phyloP scores from a whole-genome alignment of 495 filamentous ascomycete species.

The Penicillium canescens region DNA sequence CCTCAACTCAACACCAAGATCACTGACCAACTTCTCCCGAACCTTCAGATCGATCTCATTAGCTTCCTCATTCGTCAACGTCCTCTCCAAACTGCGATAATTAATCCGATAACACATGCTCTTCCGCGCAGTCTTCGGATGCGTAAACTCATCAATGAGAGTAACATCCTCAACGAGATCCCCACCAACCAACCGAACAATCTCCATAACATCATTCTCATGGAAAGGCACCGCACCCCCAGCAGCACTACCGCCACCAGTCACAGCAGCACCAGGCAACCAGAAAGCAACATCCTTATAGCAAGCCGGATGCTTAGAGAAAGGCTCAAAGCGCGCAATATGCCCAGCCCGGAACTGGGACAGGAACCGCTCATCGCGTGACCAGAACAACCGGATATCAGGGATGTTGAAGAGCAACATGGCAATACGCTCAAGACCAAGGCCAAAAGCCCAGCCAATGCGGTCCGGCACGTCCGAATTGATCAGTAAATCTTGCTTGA shows the following conservation, averaged over 20 bases:
- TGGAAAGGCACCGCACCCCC: constrained; percentile 64
- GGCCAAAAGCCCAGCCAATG: constrained; percentile 93
- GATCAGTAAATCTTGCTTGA: constrained; percentile 74
- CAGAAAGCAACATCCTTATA: constrained; percentile 95
- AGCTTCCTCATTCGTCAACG: constrained; percentile 75
- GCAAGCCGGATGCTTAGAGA: constrained; percentile 85
- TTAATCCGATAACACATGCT: constrained; percentile 92
- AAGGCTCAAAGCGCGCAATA: constrained; percentile 74
- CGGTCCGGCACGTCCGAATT: constrained; percentile 74
- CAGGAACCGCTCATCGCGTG: constrained; percentile 76
- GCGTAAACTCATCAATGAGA: constrained; percentile 79
- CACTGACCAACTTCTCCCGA: constrained; percentile 57
- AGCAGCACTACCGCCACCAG: constrained; percentile 46
- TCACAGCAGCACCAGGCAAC: constrained; percentile 57
- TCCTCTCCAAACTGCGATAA: constrained; percentile 86
- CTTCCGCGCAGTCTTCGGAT: constrained; percentile 80
- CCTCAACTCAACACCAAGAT: constrained; percentile 79
- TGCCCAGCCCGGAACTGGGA: constrained; percentile 71
- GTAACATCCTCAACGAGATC: constrained; percentile 85
- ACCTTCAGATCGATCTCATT: constrained; percentile 76
- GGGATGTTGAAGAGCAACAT: constrained; percentile 96
- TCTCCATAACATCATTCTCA: constrained; percentile 97
- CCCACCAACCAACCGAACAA: constrained; percentile 76
- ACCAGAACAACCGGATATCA: constrained; percentile 98
- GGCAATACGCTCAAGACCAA: constrained; percentile 89